These are phyloP conservation scores for Zarea fungicola DNA, from an alignment of 2,329 filamentous ascomycete species.

Conservation along the genomic window DNA sequence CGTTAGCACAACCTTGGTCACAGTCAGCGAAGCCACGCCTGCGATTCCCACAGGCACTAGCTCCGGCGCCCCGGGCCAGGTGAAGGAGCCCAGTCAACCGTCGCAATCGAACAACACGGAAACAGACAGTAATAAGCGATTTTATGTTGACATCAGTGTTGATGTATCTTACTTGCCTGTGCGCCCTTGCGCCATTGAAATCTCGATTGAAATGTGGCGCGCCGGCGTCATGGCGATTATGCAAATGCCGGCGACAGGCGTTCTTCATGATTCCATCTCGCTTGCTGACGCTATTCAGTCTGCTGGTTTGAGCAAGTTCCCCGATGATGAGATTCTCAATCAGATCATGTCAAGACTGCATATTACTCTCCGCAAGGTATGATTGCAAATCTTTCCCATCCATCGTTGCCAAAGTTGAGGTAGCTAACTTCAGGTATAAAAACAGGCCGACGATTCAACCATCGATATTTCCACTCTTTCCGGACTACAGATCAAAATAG, in stretches of 20 bases:
- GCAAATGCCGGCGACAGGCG: slow-evolving; percentile 4
- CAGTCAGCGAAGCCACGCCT: neutral
- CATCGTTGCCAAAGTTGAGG: neutral
- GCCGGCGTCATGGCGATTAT: slow-evolving; percentile 4
- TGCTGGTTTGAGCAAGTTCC: neutral
- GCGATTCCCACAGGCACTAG: neutral
- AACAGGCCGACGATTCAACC: neutral
- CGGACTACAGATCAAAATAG: neutral
- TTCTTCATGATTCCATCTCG: neutral
- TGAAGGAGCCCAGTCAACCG: too few species aligned
- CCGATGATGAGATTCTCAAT: neutral
- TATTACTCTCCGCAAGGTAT: slow-evolving; percentile 7
- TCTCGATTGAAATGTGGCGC: neutral
- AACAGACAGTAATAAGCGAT: neutral
- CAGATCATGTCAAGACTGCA: neutral
- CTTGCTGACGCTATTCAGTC: neutral
- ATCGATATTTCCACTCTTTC: neutral
- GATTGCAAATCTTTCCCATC: neutral
- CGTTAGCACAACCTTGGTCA: too few species aligned
- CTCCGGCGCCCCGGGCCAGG: neutral
- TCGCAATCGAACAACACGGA: neutral
- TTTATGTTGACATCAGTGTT: neutral
- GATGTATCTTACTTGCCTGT: slow-evolving; percentile 4
- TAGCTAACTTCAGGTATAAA: neutral
- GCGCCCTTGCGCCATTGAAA: slow-evolving; percentile 3